These are phyloP conservation scores for Colletotrichum eleusines DNA, from an alignment of 2,329 filamentous ascomycete species.

Conservation along the genomic window DNA sequence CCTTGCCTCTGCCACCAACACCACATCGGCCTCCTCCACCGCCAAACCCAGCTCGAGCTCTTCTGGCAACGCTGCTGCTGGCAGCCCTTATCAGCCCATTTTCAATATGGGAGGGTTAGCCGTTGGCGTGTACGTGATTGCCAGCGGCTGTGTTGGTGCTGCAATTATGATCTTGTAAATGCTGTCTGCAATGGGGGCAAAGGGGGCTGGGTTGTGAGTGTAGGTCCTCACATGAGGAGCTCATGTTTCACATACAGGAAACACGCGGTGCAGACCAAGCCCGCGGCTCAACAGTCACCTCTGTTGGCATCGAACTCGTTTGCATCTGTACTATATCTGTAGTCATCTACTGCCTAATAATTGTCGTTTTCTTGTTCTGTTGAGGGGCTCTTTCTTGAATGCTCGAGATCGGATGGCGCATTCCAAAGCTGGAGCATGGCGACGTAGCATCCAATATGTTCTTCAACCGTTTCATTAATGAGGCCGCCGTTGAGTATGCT, in stretches of 20 bases:
- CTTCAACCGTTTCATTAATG: not conserved
- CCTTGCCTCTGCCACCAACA: constrained; percentile 66
- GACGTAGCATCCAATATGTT: not conserved
- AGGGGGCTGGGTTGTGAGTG: not conserved
- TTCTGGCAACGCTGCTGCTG: constrained; percentile 39
- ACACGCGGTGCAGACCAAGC: constrained; percentile 12
- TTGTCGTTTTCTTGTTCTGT: not conserved
- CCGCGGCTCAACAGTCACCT: constrained; percentile 16
- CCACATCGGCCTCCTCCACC: constrained; percentile 51
- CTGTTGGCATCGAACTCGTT: not conserved
- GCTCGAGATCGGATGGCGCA: not conserved
- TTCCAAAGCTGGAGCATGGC: not conserved
- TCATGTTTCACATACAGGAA: constrained; percentile 17
- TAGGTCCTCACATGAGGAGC: constrained; percentile 9
- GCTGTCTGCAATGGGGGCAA: not conserved
- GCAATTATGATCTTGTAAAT: constrained; percentile 66
- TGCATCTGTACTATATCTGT: not conserved
- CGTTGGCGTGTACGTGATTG: constrained; percentile 63
- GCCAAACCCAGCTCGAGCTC: constrained; percentile 43
- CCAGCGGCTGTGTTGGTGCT: constrained; percentile 65
- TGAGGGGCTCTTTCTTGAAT: not conserved
- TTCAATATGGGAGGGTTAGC: constrained; percentile 62
- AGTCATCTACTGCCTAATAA: not conserved
- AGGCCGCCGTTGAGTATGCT: not conserved
- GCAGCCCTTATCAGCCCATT: constrained; percentile 53